Evolutionary conservation across 2,329 filamentous ascomycete genomes (phyloP).

Genomic region (Peltaster fructicola): DNA sequence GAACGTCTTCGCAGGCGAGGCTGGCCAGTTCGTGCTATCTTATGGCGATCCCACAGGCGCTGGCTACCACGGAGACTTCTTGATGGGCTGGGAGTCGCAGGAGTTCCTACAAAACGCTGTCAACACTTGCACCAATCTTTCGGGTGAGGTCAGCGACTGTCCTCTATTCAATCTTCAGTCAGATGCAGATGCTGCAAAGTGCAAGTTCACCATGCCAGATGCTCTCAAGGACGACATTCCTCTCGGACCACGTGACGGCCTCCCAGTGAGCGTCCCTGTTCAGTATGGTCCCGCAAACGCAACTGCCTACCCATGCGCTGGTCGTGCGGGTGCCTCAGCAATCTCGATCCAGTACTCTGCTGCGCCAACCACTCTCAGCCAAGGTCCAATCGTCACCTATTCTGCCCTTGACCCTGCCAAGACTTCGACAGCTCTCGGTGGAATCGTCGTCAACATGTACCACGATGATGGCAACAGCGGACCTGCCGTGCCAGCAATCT

Average conservation of each 20-base stretch:
- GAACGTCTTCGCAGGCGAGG: conserved; percentile 39
- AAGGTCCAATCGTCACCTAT: conserved; percentile 9
- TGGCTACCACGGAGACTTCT: conserved; percentile 65
- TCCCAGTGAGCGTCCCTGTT: conserved; percentile 49
- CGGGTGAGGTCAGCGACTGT: conserved; percentile 57
- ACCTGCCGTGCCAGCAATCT: background rate
- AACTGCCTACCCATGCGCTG: conserved; percentile 15
- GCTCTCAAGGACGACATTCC: conserved; percentile 42
- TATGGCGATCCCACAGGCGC: conserved; percentile 61
- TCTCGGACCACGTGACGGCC: conserved; percentile 33
- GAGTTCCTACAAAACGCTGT: conserved; percentile 55
- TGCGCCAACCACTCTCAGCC: conserved; percentile 5
- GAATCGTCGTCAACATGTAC: conserved; percentile 8
- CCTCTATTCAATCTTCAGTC: conserved; percentile 53
- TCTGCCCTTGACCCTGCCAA: conserved; percentile 10
- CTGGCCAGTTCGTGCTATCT: conserved; percentile 56
- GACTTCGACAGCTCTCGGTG: conserved; percentile 11
- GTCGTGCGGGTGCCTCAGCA: conserved; percentile 8
- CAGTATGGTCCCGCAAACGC: conserved; percentile 29
- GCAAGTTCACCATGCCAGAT: conserved; percentile 43
- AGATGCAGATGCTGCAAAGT: conserved; percentile 36
- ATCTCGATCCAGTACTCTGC: conserved; percentile 6
- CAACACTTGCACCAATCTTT: conserved; percentile 52
- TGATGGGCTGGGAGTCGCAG: conserved; percentile 53
- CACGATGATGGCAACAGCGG: conserved; percentile 1